A percentile compares a stretch with the other conserved stretches of the same genome.
Evolutionary conservation across 768 basidiomycete genomes (phyloP).

Genomic region (Russula sp.): DNA sequence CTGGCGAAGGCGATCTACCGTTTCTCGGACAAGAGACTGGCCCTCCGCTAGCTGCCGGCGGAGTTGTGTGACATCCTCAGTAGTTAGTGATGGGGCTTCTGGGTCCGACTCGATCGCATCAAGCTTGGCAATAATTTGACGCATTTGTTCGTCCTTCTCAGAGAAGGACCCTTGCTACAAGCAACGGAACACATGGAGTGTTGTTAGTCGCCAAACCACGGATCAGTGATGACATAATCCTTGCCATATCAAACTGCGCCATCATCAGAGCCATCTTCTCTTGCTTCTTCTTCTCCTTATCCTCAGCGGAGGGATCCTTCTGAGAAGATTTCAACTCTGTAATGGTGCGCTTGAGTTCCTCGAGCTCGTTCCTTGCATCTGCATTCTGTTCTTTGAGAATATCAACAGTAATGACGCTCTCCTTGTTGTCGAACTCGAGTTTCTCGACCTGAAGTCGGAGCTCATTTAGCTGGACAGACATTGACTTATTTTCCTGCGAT

Average conservation of each 20-base stretch:
- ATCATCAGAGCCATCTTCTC: slow-evolving; percentile 99
- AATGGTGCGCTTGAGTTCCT: slow-evolving; percentile 81
- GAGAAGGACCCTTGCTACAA: slow-evolving; percentile 86
- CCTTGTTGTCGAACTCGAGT: slow-evolving; percentile 94
- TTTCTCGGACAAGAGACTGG: slow-evolving; percentile 81
- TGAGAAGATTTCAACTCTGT: slow-evolving; percentile 75
- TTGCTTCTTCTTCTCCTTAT: slow-evolving; percentile 98
- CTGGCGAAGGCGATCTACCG: slow-evolving; percentile 83
- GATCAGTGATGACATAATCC: slow-evolving; percentile 34
- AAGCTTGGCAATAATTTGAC: slow-evolving; percentile 77
- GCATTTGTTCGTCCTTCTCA: slow-evolving; percentile 92
- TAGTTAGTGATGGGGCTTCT: slow-evolving; percentile 54
- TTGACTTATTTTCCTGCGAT: slow-evolving; percentile 83
- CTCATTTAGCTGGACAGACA: slow-evolving; percentile 92
- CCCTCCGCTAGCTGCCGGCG: slow-evolving; percentile 87
- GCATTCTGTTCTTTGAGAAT: slow-evolving; percentile 92
- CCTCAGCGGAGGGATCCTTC: slow-evolving; percentile 84
- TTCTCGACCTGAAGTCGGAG: slow-evolving; percentile 88
- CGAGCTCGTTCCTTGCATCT: slow-evolving; percentile 83
- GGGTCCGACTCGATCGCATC: slow-evolving; percentile 71
- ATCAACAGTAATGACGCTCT: slow-evolving; percentile 87
- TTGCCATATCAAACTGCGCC: slow-evolving; percentile 95
- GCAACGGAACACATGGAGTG: slow-evolving; percentile 1
- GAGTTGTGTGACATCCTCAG: slow-evolving; percentile 78
- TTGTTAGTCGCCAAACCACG: slow-evolving; percentile 19